These are phyloP conservation scores for Cladobotryum mycophilum DNA, from an alignment of 2,329 filamentous ascomycete genomes.

Conservation along the genomic window DNA sequence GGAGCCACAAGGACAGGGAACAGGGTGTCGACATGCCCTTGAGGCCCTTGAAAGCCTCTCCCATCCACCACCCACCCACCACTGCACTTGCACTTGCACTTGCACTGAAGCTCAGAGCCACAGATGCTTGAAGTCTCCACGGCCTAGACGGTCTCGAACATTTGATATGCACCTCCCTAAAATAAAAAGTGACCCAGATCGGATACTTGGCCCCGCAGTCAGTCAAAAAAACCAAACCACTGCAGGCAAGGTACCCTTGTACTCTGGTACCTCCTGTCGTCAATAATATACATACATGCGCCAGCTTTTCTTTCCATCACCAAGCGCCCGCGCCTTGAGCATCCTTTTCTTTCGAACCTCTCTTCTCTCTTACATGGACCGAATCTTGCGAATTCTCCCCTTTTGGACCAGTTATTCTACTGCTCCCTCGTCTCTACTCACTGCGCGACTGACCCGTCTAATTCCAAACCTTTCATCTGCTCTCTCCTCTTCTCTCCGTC, in stretches of 20 bases:
- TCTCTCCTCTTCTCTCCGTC: neutral
- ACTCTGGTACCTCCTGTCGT: neutral
- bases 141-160: conserved; percentile 13
- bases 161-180: conserved; percentile 4
- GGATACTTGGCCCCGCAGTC: conserved; percentile 10
- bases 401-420: neutral
- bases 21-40: neutral
- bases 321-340: conserved; percentile 8
- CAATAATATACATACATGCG: conserved; percentile 10
- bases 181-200: conserved; percentile 10
- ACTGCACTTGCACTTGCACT: too few species aligned
- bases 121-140: too few species aligned
- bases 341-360: conserved; percentile 8
- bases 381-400: neutral
- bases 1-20: neutral
- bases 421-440: neutral
- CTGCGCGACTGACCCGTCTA: neutral
- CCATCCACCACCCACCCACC: too few species aligned
- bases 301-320: conserved; percentile 9
- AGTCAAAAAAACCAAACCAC: too few species aligned
- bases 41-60: too few species aligned
- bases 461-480: neutral
- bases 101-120: too few species aligned
- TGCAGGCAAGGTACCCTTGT: too few species aligned
- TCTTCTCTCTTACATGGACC: neutral